Conservation (phyloP, 371 early-diverging fungal genomes). For the Mortierella polycephala region DNA sequence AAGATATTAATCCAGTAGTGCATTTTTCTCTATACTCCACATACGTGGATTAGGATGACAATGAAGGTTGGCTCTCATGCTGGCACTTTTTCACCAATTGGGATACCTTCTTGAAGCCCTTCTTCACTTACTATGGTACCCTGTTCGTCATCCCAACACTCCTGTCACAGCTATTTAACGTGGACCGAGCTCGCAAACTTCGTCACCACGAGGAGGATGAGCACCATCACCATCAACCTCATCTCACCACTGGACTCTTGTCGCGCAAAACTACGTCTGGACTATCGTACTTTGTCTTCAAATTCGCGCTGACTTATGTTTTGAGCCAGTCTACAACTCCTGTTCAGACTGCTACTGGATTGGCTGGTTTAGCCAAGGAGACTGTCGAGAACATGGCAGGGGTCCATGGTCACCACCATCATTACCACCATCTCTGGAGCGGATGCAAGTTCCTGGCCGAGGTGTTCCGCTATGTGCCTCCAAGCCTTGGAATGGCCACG, state of each 20-base stretch:
- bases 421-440: neutral
- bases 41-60: neutral
- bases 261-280: conserved; percentile 36
- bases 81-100: conserved; percentile 30
- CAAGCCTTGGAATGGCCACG: conserved; percentile 22
- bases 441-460: conserved; percentile 17
- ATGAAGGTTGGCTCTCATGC: conserved; percentile 19
- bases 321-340: conserved; percentile 22
- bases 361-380: conserved; percentile 24
- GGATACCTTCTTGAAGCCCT: conserved; percentile 34
- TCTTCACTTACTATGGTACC: conserved; percentile 38
- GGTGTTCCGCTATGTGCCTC: conserved; percentile 39
- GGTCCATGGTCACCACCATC: conserved; percentile 1
- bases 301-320: conserved; percentile 41
- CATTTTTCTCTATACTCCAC: too few relatives aligned
- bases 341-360: neutral
- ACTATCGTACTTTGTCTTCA: conserved; percentile 49
- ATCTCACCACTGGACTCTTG: conserved; percentile 23
- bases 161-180: conserved; percentile 44
- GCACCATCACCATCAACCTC: conserved; percentile 2
- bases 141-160: conserved; percentile 37
- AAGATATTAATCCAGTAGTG: neutral
- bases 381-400: conserved; percentile 16
- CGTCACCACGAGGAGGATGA: conserved; percentile 1
- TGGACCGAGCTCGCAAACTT: conserved; percentile 16